Evolutionary conservation across 2,329 filamentous ascomycete species (phyloP).

Genomic region (Pseudogymnoascus sp.): DNA sequence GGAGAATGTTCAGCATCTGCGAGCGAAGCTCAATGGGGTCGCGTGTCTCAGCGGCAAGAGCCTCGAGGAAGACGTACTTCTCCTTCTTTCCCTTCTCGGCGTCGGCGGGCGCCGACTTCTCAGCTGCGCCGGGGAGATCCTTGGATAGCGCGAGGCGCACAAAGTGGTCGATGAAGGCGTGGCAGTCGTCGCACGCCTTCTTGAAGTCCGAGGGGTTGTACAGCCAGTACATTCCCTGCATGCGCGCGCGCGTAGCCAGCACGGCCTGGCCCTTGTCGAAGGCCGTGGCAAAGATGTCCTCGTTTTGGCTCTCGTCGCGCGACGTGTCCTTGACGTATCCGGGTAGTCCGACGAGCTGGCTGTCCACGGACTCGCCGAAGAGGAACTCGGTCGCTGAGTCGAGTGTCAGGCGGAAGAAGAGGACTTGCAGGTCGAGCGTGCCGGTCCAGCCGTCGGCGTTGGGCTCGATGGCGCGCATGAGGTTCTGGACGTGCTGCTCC

Average conservation of each 20-base stretch:
- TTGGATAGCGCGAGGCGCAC: conserved; percentile 33
- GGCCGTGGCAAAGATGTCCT: conserved; percentile 36
- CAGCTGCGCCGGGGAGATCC: conserved; percentile 1
- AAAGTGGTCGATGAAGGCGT: conserved; percentile 42
- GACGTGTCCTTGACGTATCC: conserved; percentile 2
- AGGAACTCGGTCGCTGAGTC: conserved; percentile 47
- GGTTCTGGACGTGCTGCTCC: conserved; percentile 56
- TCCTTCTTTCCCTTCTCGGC: conserved; percentile 22
- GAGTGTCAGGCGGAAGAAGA: conserved; percentile 55
- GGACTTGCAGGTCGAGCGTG: conserved; percentile 51
- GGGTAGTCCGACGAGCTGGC: conserved; percentile 18
- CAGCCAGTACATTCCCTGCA: conserved; percentile 20
- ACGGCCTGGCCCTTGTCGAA: conserved; percentile 39
- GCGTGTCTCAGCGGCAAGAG: conserved; percentile 41
- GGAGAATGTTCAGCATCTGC: conserved; percentile 46
- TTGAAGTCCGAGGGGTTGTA: conserved; percentile 29
- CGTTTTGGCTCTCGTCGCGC: neutral
- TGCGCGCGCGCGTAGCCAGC: conserved; percentile 18
- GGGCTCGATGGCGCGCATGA: conserved; percentile 51
- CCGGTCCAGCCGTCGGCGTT: conserved; percentile 41
- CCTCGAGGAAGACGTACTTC: conserved; percentile 46
- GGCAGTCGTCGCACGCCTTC: conserved; percentile 23
- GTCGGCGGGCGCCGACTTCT: conserved; percentile 21
- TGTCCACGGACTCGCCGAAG: conserved; percentile 48
- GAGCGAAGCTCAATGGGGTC: conserved; percentile 40